Evolutionary conservation across 129 eudicot species (phyloP).

Genomic region (Tagetes patula): DNA sequence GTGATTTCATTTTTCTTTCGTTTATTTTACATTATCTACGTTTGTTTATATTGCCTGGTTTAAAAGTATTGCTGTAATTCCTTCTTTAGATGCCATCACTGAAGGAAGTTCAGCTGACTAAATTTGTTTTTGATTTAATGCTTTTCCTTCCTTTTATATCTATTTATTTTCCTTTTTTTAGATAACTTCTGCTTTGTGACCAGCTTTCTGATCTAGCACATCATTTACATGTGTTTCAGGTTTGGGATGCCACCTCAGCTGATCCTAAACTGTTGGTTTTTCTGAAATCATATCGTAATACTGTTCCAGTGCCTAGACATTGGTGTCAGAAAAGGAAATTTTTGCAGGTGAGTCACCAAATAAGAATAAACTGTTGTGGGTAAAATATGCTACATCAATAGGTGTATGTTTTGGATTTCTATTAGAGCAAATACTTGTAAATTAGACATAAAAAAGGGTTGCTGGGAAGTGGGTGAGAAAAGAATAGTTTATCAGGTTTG

Average conservation of each 20-base stretch:
- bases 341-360: conserved; percentile 67
- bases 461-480: conserved; percentile 53
- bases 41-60: not conserved
- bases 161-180: not conserved
- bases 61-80: not conserved
- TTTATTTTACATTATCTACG: not conserved
- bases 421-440: conserved; percentile 24
- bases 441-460: conserved; percentile 29
- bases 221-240: conserved; percentile 45
- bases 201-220: not conserved
- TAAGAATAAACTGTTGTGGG: conserved; percentile 1
- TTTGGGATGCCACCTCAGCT: conserved; percentile 98
- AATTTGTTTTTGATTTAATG: not conserved
- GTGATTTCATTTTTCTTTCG: conserved; percentile 32
- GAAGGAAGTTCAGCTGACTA: not conserved
- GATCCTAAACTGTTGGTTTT: conserved; percentile 93
- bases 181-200: conserved; percentile 13
- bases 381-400: conserved; percentile 12
- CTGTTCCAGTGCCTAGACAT: conserved; percentile 98
- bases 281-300: conserved; percentile 84
- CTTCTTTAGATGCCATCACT: not conserved
- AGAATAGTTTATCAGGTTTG: conserved; percentile 76
- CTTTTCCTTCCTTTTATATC: not conserved
- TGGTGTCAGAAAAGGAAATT: conserved; percentile 98
- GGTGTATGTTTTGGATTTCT: conserved; percentile 12